These are phyloP conservation scores for Teunomyces barrocoloradensis DNA, from an alignment of 805 yeast genomes.

Conservation along the genomic window DNA sequence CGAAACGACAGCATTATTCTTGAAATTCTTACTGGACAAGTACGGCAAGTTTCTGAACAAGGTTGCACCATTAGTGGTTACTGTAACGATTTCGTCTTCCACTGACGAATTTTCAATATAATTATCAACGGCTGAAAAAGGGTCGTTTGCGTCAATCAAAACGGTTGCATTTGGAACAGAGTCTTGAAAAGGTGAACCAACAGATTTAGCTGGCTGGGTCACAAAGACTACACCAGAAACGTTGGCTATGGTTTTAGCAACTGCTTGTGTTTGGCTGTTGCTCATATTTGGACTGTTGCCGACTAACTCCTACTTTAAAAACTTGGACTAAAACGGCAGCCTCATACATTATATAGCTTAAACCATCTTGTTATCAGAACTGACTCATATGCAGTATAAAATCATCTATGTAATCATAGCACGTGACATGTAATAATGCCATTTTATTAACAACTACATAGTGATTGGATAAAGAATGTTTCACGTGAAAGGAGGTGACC, in stretches of 20 bases:
- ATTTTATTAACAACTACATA: slow-evolving; percentile 3
- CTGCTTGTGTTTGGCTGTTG: slow-evolving; percentile 17
- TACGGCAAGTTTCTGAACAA: slow-evolving; percentile 61
- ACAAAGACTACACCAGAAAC: slow-evolving; percentile 37
- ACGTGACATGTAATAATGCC: slow-evolving; percentile 13
- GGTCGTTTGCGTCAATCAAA: slow-evolving; percentile 50
- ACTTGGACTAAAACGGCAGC: background rate
- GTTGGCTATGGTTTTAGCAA: slow-evolving; percentile 26
- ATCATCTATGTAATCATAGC: slow-evolving; percentile 8
- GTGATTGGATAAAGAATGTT: slow-evolving; percentile 3
- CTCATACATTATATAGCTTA: background rate
- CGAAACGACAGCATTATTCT: slow-evolving; percentile 48
- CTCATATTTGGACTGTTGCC: slow-evolving; percentile 9
- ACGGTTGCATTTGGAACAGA: slow-evolving; percentile 18
- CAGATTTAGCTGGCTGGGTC: slow-evolving; percentile 48
- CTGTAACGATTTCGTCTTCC: slow-evolving; percentile 33
- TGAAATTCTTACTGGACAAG: slow-evolving; percentile 40
- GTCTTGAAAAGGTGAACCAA: slow-evolving; percentile 29
- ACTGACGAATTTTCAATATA: slow-evolving; percentile 15
- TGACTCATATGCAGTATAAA: background rate
- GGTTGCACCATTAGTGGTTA: slow-evolving; percentile 52
- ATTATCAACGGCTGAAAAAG: slow-evolving; percentile 45
- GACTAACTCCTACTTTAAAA: background rate
- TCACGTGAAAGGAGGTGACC: slow-evolving; percentile 2
- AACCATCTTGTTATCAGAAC: slow-evolving; percentile 5